Percentiles rank a stretch among this genome's conserved stretches.
phyloP scores from a whole-genome alignment of 495 filamentous ascomycete genomes.

The Annulohypoxylon bovei region DNA sequence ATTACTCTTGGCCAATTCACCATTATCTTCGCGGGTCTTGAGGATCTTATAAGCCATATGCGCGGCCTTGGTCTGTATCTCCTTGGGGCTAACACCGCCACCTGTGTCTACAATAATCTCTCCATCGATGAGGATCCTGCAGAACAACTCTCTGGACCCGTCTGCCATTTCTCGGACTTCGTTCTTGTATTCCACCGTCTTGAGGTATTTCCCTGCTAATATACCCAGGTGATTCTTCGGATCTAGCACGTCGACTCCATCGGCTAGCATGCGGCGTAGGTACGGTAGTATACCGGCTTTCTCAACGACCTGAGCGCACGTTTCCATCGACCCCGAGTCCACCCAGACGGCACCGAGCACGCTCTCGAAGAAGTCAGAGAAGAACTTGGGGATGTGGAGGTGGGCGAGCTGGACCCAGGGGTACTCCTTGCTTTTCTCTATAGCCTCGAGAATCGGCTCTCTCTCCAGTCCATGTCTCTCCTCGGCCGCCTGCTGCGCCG shows the following conservation, averaged over 20 bases:
- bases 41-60: constrained; percentile 52
- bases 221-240: constrained; percentile 77
- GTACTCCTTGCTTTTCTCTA: constrained; percentile 63
- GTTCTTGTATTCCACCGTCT: constrained; percentile 62
- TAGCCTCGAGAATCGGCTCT: constrained; percentile 57
- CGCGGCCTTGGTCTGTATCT: constrained; percentile 68
- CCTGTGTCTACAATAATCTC: constrained; percentile 55
- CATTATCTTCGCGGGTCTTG: not conserved
- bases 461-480: constrained; percentile 63
- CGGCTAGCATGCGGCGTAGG: constrained; percentile 67
- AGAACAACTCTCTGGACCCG: constrained; percentile 51
- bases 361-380: constrained; percentile 86
- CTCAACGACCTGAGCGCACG: constrained; percentile 68
- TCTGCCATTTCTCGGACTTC: constrained; percentile 22
- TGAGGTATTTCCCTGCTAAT: constrained; percentile 55
- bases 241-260: constrained; percentile 71
- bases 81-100: constrained; percentile 60
- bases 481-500: constrained; percentile 53
- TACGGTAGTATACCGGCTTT: constrained; percentile 71
- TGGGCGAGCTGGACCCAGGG: constrained; percentile 79
- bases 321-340: constrained; percentile 70
- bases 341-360: constrained; percentile 86
- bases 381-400: constrained; percentile 78
- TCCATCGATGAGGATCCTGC: constrained; percentile 62
- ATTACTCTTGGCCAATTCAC: not conserved